Conservation (phyloP, 2,329 filamentous ascomycete species). For the Neurospora crassa region DNA sequence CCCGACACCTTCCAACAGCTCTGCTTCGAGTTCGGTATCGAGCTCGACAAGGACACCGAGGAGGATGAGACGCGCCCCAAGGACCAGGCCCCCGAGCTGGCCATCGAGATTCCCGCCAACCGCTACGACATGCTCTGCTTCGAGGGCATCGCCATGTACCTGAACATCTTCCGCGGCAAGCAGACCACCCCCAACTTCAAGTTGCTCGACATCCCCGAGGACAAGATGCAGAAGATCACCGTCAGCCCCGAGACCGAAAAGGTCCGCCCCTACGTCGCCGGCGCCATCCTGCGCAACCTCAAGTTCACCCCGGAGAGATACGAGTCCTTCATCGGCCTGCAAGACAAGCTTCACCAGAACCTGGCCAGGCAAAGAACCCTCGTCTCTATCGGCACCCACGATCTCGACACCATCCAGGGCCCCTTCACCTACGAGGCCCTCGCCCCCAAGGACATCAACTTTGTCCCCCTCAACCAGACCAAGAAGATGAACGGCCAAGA, state of each 20-base stretch:
- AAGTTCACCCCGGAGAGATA: constrained; percentile 87
- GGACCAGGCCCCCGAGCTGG: constrained; percentile 84
- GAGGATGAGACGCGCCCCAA: constrained; percentile 60
- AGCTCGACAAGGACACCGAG: constrained; percentile 92
- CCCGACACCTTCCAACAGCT: constrained; percentile 93
- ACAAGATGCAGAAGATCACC: constrained; percentile 69
- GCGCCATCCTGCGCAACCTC: constrained; percentile 80
- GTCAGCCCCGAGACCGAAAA: constrained; percentile 65
- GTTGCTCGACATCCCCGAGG: constrained; percentile 60
- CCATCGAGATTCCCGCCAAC: constrained; percentile 97
- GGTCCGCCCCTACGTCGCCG: constrained; percentile 81
- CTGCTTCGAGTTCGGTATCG: constrained; percentile 97
- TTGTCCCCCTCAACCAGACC: constrained; percentile 82
- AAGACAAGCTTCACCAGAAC: constrained; percentile 98
- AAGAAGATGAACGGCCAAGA: constrained; percentile 80
- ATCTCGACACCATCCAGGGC: constrained; percentile 84
- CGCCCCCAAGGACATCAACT: constrained; percentile 84
- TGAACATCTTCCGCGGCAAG: constrained; percentile 86
- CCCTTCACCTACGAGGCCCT: constrained; percentile 96
- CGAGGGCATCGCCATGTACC: constrained; percentile 89
- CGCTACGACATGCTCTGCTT: constrained; percentile 93
- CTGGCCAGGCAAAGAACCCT: constrained; percentile 85
- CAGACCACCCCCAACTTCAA: constrained; percentile 69
- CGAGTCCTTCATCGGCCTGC: constrained; percentile 92
- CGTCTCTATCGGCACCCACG: constrained; percentile 77